Base-by-base conservation (phyloP, 192 early-diverging fungal genomes). In the Backusella circina region DNA sequence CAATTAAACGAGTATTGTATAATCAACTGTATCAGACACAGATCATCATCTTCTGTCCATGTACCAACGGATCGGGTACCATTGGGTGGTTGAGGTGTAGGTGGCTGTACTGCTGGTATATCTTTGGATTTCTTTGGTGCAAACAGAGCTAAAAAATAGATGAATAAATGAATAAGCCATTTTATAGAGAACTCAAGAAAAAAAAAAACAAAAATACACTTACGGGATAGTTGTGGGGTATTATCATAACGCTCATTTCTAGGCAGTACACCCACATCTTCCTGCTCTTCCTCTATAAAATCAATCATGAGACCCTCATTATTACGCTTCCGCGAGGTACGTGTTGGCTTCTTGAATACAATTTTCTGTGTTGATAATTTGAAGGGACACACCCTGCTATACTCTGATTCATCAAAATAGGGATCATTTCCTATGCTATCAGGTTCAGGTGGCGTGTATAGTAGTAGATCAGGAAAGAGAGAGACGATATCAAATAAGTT, bases 1-100 rank as follows among this genome's bases (percentile, higher is more conserved):
- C 92, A 95, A 78, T 95, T 92, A 73, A 84, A 87, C 35, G 84
- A 78, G 73, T 87, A 89, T 18, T 84, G 82, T 41, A 80, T 74
- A 50, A 89, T 88, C 23, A 92, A 72, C 12, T 78, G 80, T 33
- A 85, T 78, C 50, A 95, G 77, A 26, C 83, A 76, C 5, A 86
- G 77, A 35, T 92, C 90, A 73, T 87, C 88, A 30, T 90, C 89
- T 15, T 79, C 79, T 18, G 84, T 82, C 88, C 86, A 89, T 10
- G 79, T 67, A 26, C 82, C 65, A 38, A 69, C 69, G 21, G 77
- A 33, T 21, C 81, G 79, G 15, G 77, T 74, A 67, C 77, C 78
- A 41, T 79, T 81, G 31, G 74, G 79, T n/a, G 75, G 68, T 71
- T 81, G 79, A 21, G 79, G 79, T 38, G 75, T 79, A 15, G 77